Base-by-base conservation (phyloP, 495 filamentous ascomycete species). In the Hypomontagnella monticulosa region DNA sequence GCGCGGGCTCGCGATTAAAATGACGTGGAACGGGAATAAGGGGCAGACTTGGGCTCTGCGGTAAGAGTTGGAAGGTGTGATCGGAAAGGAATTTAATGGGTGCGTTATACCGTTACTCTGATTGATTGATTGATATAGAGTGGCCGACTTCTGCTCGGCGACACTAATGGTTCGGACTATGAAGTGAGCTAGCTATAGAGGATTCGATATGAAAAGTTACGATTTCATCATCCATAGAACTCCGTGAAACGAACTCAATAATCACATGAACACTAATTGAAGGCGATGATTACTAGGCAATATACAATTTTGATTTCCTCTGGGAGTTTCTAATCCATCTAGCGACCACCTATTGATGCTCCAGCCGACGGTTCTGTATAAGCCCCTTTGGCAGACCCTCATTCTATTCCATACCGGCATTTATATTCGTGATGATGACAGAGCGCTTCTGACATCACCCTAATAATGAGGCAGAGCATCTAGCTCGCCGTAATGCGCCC, bases 31-130 rank as follows among this genome's bases (percentile, higher is more conserved):
- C 38, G 67, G 71, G 5, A 71, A 70, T 53, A 70, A 73, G 70
- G 65, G 61, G 16, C 82, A 85, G 71, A 76, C 51, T 1, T 84
- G 83, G 82, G 46, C 66, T 51, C 64, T 80, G 51, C 70, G 72
- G 19, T 82, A 23, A 65, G 30, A 47, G 11, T n/a, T n/a, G n/a
- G n/a, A n/a, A n/a, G 8, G n/a, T 4, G 4, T 12, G 9, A 14
- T 14, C 3, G 18, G 33, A 23, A 36, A 41, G 23, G 23, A 27
- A 27, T 27, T 27, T 3, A 27, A 27, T 2, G 23, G 23, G 3
- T 27, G 23, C 23, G 23, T 27, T 27, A 27, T 27, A 6, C 23
- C 6, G 6, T 27, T 27, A 27, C 6, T 27, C 6, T 27, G 23
- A 27, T 27, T 27, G 23, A 27, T 27, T 27, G 23, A 27, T 27